Base-by-base conservation (phyloP, 139 green algal species). In the Marvania coccoides region DNA sequence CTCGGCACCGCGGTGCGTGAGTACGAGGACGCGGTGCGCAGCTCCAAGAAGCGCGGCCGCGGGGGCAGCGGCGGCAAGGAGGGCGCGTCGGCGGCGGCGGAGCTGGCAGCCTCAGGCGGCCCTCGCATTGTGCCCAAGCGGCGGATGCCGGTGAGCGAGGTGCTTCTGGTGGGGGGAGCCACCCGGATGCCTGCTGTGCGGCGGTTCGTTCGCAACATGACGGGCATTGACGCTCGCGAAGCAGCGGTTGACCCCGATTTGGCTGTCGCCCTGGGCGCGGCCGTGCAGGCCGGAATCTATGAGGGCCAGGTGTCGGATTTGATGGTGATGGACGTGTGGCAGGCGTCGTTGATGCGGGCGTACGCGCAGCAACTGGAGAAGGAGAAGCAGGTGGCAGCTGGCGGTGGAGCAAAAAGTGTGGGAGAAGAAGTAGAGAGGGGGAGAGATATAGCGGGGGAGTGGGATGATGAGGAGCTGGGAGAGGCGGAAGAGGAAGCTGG, bases 111-210 rank as follows among this genome's bases (percentile, higher is more conserved):
- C 37, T 38, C 67, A 79, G 76, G 45, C 73, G 64, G 66, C 61
- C 65, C 77, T 12, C 48, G 86, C 62, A 87, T 92, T 39, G 53
- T 80, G 29, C 83, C 83, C 37, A 86, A 84, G 67, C 69, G 61
- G 37, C 85, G 86, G n/a, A 39, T 54, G 7, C 80, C 87, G 4
- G 77, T 93, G 6, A 76, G 67, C 47, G 29, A 75, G 47, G 80
- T 96, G 60, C 74, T 96, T 69, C 72, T 96, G 69, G 90, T 96
- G 42, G 90, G 90, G 7, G 90, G 87, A 15, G 76, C 87, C 53
- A 96, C 90, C 0, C 83, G 89, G 56, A 94, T 95, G 87, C 87
- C 88, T 2, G 71, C 80, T 2, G 70, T 96, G 14, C 46, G 45
- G 7, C 65, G 58, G 45, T 93, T 96, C 67, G 77, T 96, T 19